Conservation (phyloP, 495 filamentous ascomycete genomes). For the Daldinia caldariorum region DNA sequence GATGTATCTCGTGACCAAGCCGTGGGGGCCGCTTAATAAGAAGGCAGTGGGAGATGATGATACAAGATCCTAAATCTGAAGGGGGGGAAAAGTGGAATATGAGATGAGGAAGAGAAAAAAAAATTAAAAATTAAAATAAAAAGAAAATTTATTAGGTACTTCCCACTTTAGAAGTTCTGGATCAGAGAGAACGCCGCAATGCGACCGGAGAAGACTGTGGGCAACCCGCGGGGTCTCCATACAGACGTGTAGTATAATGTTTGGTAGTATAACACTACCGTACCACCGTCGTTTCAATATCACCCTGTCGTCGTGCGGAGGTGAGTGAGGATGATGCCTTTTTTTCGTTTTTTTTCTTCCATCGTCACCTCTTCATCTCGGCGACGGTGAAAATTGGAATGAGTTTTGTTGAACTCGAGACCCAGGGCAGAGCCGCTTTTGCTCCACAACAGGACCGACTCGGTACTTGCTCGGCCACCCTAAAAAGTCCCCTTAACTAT, state of each 20-base stretch:
- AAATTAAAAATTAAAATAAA: no score
- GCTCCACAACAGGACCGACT: slow-evolving; percentile 46
- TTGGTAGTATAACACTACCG: slow-evolving; percentile 5
- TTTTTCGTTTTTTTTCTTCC: neutral
- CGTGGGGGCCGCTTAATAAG: neutral
- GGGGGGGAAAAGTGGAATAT: neutral
- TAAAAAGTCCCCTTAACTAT: slow-evolving; percentile 15
- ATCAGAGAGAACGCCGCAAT: neutral
- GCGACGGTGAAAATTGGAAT: slow-evolving; percentile 17
- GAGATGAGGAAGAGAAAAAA: neutral
- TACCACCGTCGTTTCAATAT: slow-evolving; percentile 25
- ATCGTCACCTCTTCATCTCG: slow-evolving; percentile 16
- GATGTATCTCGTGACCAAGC: slow-evolving; percentile 2
- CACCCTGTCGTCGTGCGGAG: neutral
- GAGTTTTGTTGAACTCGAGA: slow-evolving; percentile 29
- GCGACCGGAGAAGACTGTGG: slow-evolving; percentile 9
- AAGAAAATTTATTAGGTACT: no score
- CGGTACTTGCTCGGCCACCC: slow-evolving; percentile 43
- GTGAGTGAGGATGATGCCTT: slow-evolving; percentile 1
- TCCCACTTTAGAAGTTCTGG: neutral
- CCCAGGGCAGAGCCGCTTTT: slow-evolving; percentile 42
- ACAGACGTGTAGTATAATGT: neutral
- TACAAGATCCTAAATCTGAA: neutral
- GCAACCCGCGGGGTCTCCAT: neutral
- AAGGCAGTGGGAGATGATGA: neutral